Percentiles rank a stretch among this genome's conserved stretches.
These are phyloP conservation scores for Pseudocercospora fijiensis DNA, from an alignment of 2,329 filamentous ascomycete genomes.

Conservation along the genomic window DNA sequence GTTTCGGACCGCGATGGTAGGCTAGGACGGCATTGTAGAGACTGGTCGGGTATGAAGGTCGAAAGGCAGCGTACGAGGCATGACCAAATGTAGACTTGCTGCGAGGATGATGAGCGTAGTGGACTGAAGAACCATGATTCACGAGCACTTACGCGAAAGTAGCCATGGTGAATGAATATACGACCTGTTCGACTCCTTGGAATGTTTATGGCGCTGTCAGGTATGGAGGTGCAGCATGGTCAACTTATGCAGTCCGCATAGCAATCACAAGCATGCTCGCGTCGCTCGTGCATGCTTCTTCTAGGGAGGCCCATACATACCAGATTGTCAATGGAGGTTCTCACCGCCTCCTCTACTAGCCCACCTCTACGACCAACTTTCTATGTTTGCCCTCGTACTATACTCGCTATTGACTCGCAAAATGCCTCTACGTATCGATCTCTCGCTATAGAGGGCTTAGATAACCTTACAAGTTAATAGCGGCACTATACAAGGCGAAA, in stretches of 20 bases:
- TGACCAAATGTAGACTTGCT: conserved; percentile 59
- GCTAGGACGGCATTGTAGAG: conserved; percentile 56
- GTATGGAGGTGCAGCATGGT: not conserved
- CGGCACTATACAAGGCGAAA: too few relatives aligned
- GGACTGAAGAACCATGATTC: not conserved
- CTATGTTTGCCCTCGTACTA: too few relatives aligned
- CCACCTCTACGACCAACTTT: too few relatives aligned
- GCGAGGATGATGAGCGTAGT: not conserved
- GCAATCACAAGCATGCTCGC: not conserved
- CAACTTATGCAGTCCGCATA: not conserved
- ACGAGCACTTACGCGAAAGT: conserved; percentile 14
- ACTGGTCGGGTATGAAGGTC: conserved; percentile 58
- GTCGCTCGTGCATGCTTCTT: not conserved
- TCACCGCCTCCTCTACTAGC: too few relatives aligned
- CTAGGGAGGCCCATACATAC: too few relatives aligned
- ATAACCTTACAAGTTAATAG: too few relatives aligned
- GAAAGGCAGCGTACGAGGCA: conserved; percentile 59
- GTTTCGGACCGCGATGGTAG: conserved; percentile 51
- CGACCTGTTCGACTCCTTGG: not conserved
- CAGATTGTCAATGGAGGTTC: too few relatives aligned
- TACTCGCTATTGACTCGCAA: too few relatives aligned
- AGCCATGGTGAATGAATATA: conserved; percentile 15
- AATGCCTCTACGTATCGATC: too few relatives aligned
- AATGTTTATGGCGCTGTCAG: not conserved
- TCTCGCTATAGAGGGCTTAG: too few relatives aligned